Percentiles rank a stretch among this genome's conserved stretches.
Conservation (phyloP, 768 basidiomycete genomes). For the Xerocomus brunneocitrinus region DNA sequence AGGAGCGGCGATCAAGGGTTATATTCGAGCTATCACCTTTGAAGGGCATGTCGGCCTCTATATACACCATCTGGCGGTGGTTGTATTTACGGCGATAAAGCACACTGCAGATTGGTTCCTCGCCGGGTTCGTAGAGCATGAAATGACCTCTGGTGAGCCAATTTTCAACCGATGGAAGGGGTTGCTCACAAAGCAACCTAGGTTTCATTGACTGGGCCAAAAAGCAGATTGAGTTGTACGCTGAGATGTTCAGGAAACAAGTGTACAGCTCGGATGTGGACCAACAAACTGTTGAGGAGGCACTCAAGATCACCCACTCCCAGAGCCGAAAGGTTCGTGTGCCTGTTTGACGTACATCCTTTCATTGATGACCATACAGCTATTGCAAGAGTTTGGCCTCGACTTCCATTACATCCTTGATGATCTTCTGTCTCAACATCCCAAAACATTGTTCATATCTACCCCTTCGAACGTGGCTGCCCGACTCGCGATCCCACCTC, state of each 20-base stretch:
- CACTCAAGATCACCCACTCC: conserved; percentile 65
- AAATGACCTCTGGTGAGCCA: conserved; percentile 81
- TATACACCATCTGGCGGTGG: conserved; percentile 80
- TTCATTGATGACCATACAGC: conserved; percentile 35
- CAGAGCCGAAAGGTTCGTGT: conserved; percentile 78
- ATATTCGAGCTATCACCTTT: conserved; percentile 84
- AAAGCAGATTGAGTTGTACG: conserved; percentile 76
- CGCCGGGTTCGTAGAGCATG: conserved; percentile 92
- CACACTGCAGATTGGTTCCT: conserved; percentile 99
- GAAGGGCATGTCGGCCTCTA: conserved; percentile 86
- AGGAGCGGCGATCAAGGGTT: conserved; percentile 63
- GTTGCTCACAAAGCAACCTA: conserved; percentile 27
- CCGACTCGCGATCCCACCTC: conserved; percentile 22
- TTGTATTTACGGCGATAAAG: conserved; percentile 91
- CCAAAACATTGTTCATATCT: conserved; percentile 33
- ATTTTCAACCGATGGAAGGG: neutral
- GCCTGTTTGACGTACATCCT: neutral
- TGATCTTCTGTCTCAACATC: conserved; percentile 52
- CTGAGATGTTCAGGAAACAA: conserved; percentile 83
- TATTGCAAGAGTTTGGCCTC: conserved; percentile 88
- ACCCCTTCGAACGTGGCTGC: conserved; percentile 23
- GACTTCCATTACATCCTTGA: conserved; percentile 94
- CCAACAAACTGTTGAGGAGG: conserved; percentile 67
- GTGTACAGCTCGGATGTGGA: conserved; percentile 84
- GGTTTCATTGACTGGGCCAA: conserved; percentile 96